Evolutionary conservation across 768 basidiomycete species (phyloP), one percentile per base, ranked within the genome.

Genomic region (Tulasnella calospora): DNA sequence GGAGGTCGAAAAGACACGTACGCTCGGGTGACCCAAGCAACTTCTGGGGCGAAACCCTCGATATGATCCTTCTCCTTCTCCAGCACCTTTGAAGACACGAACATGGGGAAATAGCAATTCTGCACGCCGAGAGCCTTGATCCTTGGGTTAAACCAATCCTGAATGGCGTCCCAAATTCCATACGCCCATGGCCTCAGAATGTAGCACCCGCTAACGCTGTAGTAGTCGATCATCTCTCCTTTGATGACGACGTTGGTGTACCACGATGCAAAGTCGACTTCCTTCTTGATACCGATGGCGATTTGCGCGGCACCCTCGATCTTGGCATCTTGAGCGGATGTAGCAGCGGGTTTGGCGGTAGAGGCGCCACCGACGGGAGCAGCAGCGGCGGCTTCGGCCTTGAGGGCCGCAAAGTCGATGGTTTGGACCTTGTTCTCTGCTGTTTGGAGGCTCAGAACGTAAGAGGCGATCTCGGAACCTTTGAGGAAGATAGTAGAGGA

Each of bases 1-100:
- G 9, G 15, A 74, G 19, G 73, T 19, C 17, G 33, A 74, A 41
- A 73, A 13, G 2, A 4, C 17, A 77, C 76, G 9, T 82, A 95
- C 94, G 97, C 97, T 85, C 90, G 88, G 35, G 98, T 99, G 78
- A 99, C 98, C 98, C 98, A 99, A n/a, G 98, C 98, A 44, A 99
- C 98, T 85, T 99, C 98, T 4, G 98, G 96, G 78, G 97, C 97
- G 86, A 99, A 99, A 2, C 98, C 98, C 84, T 99, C 98, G 79
- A 99, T 95, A 84, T 99, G 98, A 82, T 99, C 91, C 86, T 99
- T 99, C 85, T 99, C 98, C 75, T 94, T 89, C 85, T 99, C 96
- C 78, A 99, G 89, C 35, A 96, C 94, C 78, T 94, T 95, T 78
- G 89, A 85, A 0, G 96, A 96, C 44, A 99, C 93, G 82, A 99